Percentiles rank a stretch among this genome's conserved stretches.
These are phyloP conservation scores for Colletotrichum tabaci DNA, from an alignment of 2,329 filamentous ascomycete species.

Conservation along the genomic window DNA sequence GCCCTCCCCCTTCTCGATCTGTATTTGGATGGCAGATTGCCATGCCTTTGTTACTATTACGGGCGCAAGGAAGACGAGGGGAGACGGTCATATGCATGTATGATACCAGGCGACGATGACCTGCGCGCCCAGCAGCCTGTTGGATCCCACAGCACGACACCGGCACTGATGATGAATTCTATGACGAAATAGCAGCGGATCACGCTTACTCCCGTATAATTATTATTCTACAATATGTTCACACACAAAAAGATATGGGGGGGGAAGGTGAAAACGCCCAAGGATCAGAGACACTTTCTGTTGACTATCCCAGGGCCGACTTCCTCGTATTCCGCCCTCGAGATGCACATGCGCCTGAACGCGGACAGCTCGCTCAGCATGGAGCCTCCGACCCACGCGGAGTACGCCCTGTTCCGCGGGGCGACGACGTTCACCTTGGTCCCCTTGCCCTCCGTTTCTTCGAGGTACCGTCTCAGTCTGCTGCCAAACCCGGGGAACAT, in stretches of 20 bases:
- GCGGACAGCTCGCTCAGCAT: constrained; percentile 20
- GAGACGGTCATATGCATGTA: neutral
- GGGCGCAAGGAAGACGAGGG: constrained; percentile 11
- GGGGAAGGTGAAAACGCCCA: neutral
- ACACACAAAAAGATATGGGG: too few relatives aligned
- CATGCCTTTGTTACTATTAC: neutral
- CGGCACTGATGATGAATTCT: constrained; percentile 34
- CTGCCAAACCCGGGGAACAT: neutral
- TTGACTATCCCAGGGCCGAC: constrained; percentile 5
- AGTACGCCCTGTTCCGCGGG: constrained; percentile 9
- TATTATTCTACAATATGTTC: too few relatives aligned
- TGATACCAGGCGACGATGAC: constrained; percentile 29
- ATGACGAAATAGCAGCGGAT: constrained; percentile 4
- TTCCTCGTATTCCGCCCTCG: constrained; percentile 23
- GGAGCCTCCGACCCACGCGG: constrained; percentile 18
- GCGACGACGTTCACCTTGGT: neutral
- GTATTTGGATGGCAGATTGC: neutral
- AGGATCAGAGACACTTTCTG: constrained; percentile 14
- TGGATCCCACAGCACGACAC: constrained; percentile 40
- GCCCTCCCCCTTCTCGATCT: too few relatives aligned
- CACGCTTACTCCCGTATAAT: too few relatives aligned
- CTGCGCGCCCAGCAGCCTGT: constrained; percentile 32
- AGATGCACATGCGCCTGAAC: constrained; percentile 10
- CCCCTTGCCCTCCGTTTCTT: neutral
- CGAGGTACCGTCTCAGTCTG: neutral